phyloP scores from a whole-genome alignment of 23 red algal genomes.

The Porphyridium purpureum region DNA sequence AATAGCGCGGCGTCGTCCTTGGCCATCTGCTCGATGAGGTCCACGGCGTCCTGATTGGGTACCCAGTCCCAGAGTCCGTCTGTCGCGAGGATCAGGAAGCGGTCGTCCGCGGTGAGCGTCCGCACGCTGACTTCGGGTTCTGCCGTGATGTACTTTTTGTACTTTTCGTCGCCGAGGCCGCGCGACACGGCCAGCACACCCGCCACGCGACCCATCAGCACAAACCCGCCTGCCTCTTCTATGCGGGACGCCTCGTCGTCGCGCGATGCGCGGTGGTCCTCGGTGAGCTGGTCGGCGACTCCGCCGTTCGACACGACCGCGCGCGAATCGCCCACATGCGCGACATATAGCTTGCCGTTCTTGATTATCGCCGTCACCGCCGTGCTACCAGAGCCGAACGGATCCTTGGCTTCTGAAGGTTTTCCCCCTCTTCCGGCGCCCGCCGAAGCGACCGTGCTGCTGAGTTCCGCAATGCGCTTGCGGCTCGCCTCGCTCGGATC shows the following conservation, averaged over 20 bases:
- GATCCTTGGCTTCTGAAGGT: too few species aligned
- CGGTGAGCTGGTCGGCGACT: slow-evolving; percentile 3
- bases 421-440: too few species aligned
- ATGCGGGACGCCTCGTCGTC: slow-evolving; percentile 33
- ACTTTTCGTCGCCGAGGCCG: slow-evolving; percentile 32
- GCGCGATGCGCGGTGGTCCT: slow-evolving; percentile 7
- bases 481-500: too few species aligned
- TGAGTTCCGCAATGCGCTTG: too few species aligned
- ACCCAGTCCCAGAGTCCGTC: slow-evolving; percentile 69
- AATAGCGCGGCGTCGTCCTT: background rate
- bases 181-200: slow-evolving; percentile 53
- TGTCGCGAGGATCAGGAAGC: slow-evolving; percentile 29
- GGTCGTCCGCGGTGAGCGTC: background rate
- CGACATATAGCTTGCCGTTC: slow-evolving; percentile 12
- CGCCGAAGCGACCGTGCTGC: background rate
- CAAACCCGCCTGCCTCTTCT: slow-evolving; percentile 23
- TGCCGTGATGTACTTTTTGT: slow-evolving; percentile 32
- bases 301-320: slow-evolving; percentile 5
- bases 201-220: slow-evolving; percentile 43
- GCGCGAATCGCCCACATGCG: slow-evolving; percentile 52
- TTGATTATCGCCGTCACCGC: slow-evolving; percentile 10
- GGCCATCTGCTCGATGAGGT: background rate
- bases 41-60: slow-evolving; percentile 10
- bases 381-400: too few species aligned
- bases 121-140: slow-evolving; percentile 22